Percentiles rank a stretch among this genome's conserved stretches.
These are phyloP conservation scores for Pyrus communis DNA, from an alignment of 306 rosid genomes.

Conservation along the genomic window DNA sequence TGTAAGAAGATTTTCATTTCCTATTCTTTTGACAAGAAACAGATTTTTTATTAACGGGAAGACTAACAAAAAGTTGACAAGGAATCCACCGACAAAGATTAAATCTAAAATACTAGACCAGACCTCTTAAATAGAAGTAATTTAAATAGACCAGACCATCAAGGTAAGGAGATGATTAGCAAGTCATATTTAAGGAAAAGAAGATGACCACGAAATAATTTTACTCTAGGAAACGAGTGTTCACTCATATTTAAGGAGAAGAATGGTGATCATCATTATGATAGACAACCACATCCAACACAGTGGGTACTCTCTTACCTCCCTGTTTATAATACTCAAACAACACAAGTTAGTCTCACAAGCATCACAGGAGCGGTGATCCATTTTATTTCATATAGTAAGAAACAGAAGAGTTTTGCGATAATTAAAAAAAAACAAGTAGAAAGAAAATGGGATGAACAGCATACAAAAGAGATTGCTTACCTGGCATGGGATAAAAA, in stretches of 20 bases:
- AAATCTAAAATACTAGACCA: neutral
- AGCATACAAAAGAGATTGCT: neutral
- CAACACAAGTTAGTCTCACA: neutral
- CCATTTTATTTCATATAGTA: neutral
- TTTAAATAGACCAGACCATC: neutral
- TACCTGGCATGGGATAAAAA: conserved; percentile 97
- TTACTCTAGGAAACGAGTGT: neutral
- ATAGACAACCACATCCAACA: neutral
- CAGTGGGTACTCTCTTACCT: neutral
- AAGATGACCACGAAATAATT: neutral
- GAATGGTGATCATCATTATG: neutral
- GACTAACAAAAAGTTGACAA: neutral
- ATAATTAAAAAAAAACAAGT: neutral
- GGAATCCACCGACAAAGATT: neutral
- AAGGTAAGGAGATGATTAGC: neutral
- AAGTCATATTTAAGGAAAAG: neutral
- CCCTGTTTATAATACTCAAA: neutral
- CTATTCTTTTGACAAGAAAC: neutral
- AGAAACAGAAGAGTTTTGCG: neutral
- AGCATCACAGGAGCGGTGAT: neutral
- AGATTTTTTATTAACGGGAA: neutral
- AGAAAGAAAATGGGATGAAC: neutral
- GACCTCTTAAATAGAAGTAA: too few species aligned
- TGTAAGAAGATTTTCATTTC: neutral
- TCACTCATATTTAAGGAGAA: neutral